phyloP scores from a whole-genome alignment of 345 rosid genomes.

The Rhizophora apiculata region DNA sequence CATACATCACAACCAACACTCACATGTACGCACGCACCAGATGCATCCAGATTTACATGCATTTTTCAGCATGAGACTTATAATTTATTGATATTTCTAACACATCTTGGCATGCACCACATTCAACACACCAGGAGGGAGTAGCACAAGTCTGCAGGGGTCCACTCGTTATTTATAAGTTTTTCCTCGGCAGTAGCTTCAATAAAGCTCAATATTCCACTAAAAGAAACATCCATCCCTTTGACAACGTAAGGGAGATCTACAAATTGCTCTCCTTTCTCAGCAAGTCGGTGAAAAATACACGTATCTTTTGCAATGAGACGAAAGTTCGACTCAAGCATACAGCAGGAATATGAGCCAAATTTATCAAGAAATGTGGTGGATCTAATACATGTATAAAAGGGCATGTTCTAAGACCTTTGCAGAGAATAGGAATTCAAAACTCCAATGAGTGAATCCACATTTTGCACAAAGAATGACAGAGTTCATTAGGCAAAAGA shows the following conservation, averaged over 20 bases:
- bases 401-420: background rate
- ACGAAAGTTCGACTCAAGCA: conserved; percentile 1
- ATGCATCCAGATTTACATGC: too few relatives aligned
- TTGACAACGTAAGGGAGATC: conserved; percentile 93
- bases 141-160: conserved; percentile 91
- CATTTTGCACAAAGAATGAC: background rate
- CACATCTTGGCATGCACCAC: background rate
- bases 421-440: background rate
- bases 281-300: conserved; percentile 61
- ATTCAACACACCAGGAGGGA: conserved; percentile 67
- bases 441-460: background rate
- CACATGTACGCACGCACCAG: too few relatives aligned
- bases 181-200: conserved; percentile 81
- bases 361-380: background rate
- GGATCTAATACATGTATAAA: background rate
- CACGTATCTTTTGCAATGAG: background rate
- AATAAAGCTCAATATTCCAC: conserved; percentile 89
- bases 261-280: conserved; percentile 84
- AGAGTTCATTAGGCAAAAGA: background rate
- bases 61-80: too few relatives aligned
- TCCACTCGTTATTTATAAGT: conserved; percentile 76
- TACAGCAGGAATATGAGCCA: background rate
- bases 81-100: background rate
- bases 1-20: background rate
- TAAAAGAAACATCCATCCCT: conserved; percentile 98